Base-by-base conservation (phyloP, 768 basidiomycete species). In the Termitomyces bulborhizus region DNA sequence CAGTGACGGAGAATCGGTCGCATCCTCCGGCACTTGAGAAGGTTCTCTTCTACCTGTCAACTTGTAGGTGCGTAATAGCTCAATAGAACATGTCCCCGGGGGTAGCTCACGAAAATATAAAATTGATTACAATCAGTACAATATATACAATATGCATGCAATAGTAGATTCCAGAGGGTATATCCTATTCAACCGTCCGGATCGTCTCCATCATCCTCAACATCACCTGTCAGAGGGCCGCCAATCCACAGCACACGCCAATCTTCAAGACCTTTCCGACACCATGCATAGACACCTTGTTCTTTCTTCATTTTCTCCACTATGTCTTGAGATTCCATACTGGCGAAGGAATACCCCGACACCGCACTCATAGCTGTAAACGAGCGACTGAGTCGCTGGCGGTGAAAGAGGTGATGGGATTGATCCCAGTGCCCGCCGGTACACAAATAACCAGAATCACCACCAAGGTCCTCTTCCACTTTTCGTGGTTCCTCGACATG, bases 161-260 rank as follows among this genome's bases (percentile, higher is more conserved):
- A 36, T 36, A 48, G 7, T 37, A 26, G 15, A 37, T 26, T 5
- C 24, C 26, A 24, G 6, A 31, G 21, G 11, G 4, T 32, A 21
- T 4, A 32, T 26, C 21, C 21, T 11, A 16, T 7, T 48, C 26
- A 49, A 16, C 48, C 9, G 5, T 50, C 27, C n/a, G 39, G 16
- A 43, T 52, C 48, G 4, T 59, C 54, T 42, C 47, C 55, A 16
- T 56, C 51, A 15, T 52, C 55, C 32, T 60, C 60, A 46, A 69
- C 69, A 31, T 70, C 70, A 5, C 68, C 68, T 26, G 62, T 68
- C 37, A 65, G 68, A 60, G 71, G 71, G 21, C 88, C 88, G 0
- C 90, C 90, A 9, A 91, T 70, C 90, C 90, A 93, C 64, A 93
- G 84, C 12, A 93, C 80, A 21, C 90, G 74, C 79, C 84, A 93